Evolutionary conservation across 306 rosid genomes (phyloP), one percentile per base, ranked within the genome.

Genomic region (Cyclanthera cordifolia): DNA sequence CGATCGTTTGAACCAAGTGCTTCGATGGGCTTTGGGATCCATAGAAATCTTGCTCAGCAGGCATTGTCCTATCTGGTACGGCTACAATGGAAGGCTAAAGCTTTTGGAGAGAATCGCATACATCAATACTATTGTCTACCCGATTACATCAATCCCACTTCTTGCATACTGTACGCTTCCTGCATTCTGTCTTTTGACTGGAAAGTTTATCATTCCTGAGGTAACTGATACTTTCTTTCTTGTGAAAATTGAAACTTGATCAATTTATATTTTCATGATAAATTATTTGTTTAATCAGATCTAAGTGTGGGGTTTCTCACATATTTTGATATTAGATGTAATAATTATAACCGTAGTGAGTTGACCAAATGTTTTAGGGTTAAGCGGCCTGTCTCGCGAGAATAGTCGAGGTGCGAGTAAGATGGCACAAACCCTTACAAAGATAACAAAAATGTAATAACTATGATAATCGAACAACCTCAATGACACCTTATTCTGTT

Each of bases 41-140:
- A 94, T 94, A 34, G 99, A 94, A 84, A 94, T 94, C 71, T 82
- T 94, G 77, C 95, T 94, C 17, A 94, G 99, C 77, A 88, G 99
- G 81, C 99, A 94, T 88, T 94, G 99, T 61, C 99, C 99, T 75
- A 78, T 94, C 54, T 94, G 99, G 99, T 94, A 94, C 74, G 99
- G 99, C 71, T 94, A 94, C 90, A 88, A 79, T 58, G 97, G 97
- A 69, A 88, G 74, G 79, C 60, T 94, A 79, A 85, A 53, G 73
- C 86, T 73, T 75, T 84, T 94, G 79, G 87, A 86, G 86, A 86
- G 99, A 46, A 54, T 94, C 53, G 99, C 97, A 59, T 94, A 94
- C 80, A 88, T 94, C 67, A 94, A 94, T 82, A 94, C 99, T 37
- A 90, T 94, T 45, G 91, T 94, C 75, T 94, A 94, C 80, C 99